Base-by-base conservation (phyloP, 192 early-diverging fungal genomes). In the Blastocladiella britannica region DNA sequence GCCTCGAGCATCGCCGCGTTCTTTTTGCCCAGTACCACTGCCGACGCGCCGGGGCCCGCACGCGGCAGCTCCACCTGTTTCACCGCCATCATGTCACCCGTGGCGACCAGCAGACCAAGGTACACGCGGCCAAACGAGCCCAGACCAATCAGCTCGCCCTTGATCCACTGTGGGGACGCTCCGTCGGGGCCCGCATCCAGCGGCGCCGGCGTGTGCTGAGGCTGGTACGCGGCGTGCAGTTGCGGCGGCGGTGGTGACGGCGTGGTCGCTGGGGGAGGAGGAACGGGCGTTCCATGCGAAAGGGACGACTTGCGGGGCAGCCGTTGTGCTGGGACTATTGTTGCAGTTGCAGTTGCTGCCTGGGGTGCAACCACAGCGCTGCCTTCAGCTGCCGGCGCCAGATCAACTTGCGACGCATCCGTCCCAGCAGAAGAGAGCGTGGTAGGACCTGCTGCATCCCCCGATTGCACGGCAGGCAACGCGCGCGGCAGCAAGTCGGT, bases 51-150 rank as follows among this genome's bases (percentile, higher is more conserved):
- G 4, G 64, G 60, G 15, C 60, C 52, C 27, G 8, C 53, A 23
- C 57, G 65, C 4, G 80, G 80, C 56, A 85, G 63, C 54, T 78
- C 76, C 7, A 89, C 82, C 67, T 89, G 83, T 64, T 89, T 89
- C 26, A 87, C 85, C 0, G 86, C 86, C 59, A 89, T 85, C 60
- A 87, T 75, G 58, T 87, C 85, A 26, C 82, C 79, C 0, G 77
- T 79, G 4, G 73, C 73, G 25, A 81, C 57, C 56, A 84, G 87
- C 58, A 88, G 70, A 12, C 80, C 87, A 58, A 81, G 77, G 52
- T 81, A 79, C 28, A 90, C 87, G 54, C 74, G 70, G 5, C 87
- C 86, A 57, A 87, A 90, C 4, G 83, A 84, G 5, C 87, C 87
- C 60, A 83, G 81, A 28, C 87, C 87, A 65, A 90, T 88, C 29